Percentiles rank a stretch among this genome's conserved stretches.
These are phyloP conservation scores for Scheffersomyces illinoinensis DNA, from an alignment of 1,139 yeast genomes.

Conservation along the genomic window DNA sequence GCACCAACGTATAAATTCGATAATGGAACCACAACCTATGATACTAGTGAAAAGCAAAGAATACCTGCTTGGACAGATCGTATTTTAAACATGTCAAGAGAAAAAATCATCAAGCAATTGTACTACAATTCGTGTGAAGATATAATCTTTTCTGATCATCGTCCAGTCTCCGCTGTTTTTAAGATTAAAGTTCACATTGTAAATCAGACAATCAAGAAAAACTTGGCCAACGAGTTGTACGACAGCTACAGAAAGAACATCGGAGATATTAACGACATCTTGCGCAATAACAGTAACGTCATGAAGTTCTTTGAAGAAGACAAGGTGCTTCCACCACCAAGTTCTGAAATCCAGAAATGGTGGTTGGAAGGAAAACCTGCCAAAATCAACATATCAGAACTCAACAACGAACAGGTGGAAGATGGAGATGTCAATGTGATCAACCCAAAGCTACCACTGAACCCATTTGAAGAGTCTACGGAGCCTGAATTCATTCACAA, in stretches of 20 bases:
- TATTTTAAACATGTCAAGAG: slow-evolving; percentile 44
- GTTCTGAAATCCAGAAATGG: slow-evolving; percentile 82
- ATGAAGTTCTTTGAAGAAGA: slow-evolving; percentile 28
- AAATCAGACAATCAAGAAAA: slow-evolving; percentile 61
- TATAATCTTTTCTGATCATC: slow-evolving; percentile 82
- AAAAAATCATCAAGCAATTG: slow-evolving; percentile 60
- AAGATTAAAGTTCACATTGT: slow-evolving; percentile 66
- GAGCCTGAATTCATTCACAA: slow-evolving; percentile 40
- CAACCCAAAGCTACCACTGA: slow-evolving; percentile 66
- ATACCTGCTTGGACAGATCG: slow-evolving; percentile 96
- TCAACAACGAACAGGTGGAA: slow-evolving; percentile 31
- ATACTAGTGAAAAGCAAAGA: slow-evolving; percentile 70
- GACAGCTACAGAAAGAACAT: slow-evolving; percentile 48
- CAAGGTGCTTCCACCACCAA: slow-evolving; percentile 76
- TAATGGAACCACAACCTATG: slow-evolving; percentile 82
- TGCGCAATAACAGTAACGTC: slow-evolving; percentile 28
- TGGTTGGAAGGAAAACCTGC: slow-evolving; percentile 83
- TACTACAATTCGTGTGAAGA: slow-evolving; percentile 63
- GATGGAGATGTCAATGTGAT: slow-evolving; percentile 41
- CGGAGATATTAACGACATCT: slow-evolving; percentile 44
- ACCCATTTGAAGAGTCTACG: slow-evolving; percentile 60
- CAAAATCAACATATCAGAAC: slow-evolving; percentile 54
- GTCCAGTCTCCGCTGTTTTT: slow-evolving; percentile 87
- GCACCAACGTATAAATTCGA: slow-evolving; percentile 94
- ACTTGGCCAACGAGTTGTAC: slow-evolving; percentile 62